Percentiles rank a stretch among this genome's conserved stretches.
Conservation (phyloP, 139 green algal genomes). For the Chlamydomonas applanata region DNA sequence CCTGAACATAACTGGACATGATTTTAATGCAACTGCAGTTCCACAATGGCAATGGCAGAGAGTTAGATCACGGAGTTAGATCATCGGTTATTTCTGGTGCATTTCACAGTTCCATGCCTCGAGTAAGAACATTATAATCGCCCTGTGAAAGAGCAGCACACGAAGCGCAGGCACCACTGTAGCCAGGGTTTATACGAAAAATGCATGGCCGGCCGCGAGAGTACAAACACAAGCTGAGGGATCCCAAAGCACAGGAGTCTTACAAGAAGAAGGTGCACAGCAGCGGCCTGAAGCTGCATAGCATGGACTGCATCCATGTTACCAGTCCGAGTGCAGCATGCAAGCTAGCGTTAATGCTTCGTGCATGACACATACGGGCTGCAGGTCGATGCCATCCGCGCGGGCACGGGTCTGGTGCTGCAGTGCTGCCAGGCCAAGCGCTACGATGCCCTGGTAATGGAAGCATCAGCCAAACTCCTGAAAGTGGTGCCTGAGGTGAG, state of each 20-base stretch:
- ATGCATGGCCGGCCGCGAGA: conserved; percentile 67
- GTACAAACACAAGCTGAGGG: conserved; percentile 47
- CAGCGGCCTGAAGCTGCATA: background rate
- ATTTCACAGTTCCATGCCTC: too few relatives aligned
- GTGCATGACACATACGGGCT: background rate
- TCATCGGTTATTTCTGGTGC: too few relatives aligned
- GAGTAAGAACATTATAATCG: too few relatives aligned
- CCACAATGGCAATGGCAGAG: too few relatives aligned
- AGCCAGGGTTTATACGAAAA: background rate
- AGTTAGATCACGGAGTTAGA: too few relatives aligned
- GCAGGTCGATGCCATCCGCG: conserved; percentile 53
- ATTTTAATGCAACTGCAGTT: too few relatives aligned
- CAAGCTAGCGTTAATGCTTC: background rate
- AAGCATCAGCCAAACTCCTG: conserved; percentile 51
- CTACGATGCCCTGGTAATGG: conserved; percentile 42
- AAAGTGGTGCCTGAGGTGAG: conserved; percentile 66
- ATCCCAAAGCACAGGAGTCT: conserved; percentile 54
- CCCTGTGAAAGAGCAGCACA: too few relatives aligned
- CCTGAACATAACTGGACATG: too few relatives aligned
- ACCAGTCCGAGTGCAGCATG: background rate
- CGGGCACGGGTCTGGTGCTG: conserved; percentile 47
- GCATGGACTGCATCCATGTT: background rate
- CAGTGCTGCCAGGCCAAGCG: conserved; percentile 32
- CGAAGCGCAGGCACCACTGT: background rate
- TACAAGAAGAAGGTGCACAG: conserved; percentile 54